Base-by-base conservation (phyloP, 306 rosid species). In the Ceratonia siliqua region DNA sequence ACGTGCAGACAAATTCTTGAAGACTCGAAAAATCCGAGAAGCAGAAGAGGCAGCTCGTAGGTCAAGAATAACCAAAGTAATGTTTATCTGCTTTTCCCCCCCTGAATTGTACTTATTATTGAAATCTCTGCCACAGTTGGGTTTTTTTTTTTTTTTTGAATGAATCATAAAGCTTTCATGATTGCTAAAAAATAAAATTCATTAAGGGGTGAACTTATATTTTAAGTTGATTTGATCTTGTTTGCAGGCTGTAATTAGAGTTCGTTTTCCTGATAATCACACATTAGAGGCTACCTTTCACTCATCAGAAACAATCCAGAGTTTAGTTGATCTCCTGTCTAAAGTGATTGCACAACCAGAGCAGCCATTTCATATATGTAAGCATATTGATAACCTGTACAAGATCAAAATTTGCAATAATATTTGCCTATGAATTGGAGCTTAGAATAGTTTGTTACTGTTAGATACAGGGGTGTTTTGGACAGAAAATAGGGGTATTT, bases 251-350 rank as follows among this genome's bases (percentile, higher is more conserved):
- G 85, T 87, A n/a, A 82, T 95, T 48, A 88, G 99, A 85, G 85
- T 89, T 74, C 88, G 98, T 27, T 92, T 95, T 83, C 98, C 98
- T 10, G 99, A 95, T 80, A 89, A 92, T 78, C 87, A 82, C 82
- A 95, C 99, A 30, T 85, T 92, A 46, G 99, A 94, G 91, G 93
- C 81, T 62, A 81, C 82, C 20, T 95, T 95, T 79, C 95, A 89
- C 77, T 87, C 98, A 59, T 87, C 97, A 2, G 99, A 95, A 74
- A 90, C 88, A 58, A 41, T 95, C 75, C 92, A 87, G 78, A 87
- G 82, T 81, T 84, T 95, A 81, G 68, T 85, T 77, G 91, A 92
- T 82, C 89, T 95, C 56, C 91, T 95, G 12, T 24, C 24, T 25
- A 87, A 89, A 89, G 96, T 92, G 77, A 86, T 90, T 84, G 84